These are phyloP conservation scores for Lactarius sp. DNA, from an alignment of 768 basidiomycete species.

Conservation along the genomic window DNA sequence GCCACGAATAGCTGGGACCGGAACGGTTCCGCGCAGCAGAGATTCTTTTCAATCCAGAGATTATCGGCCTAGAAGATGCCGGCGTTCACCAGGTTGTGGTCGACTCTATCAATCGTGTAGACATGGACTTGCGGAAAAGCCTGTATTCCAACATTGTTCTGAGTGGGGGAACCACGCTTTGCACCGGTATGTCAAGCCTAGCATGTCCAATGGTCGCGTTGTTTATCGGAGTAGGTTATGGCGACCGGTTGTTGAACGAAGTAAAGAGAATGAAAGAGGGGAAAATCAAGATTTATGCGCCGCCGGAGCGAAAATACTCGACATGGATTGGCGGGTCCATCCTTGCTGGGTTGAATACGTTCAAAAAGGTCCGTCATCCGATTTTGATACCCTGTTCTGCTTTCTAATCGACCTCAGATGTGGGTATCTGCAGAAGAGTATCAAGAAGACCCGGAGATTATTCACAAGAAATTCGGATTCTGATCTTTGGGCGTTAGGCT, in stretches of 20 bases:
- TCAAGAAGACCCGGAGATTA: slow-evolving; percentile 98
- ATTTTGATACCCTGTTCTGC: background rate
- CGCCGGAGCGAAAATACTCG: slow-evolving; percentile 98
- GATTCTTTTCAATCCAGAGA: slow-evolving; percentile 94
- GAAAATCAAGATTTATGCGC: slow-evolving; percentile 98
- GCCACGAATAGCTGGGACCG: slow-evolving; percentile 64
- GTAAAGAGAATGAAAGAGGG: slow-evolving; percentile 92
- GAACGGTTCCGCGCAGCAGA: slow-evolving; percentile 98
- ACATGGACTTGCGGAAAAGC: slow-evolving; percentile 92
- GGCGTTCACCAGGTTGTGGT: slow-evolving; percentile 98
- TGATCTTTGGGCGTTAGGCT: slow-evolving; percentile 32
- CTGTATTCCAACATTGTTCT: slow-evolving; percentile 96
- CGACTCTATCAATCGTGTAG: slow-evolving; percentile 95
- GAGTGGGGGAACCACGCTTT: slow-evolving; percentile 93
- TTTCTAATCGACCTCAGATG: slow-evolving; percentile 55
- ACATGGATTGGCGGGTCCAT: slow-evolving; percentile 98
- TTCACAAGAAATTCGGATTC: slow-evolving; percentile 92
- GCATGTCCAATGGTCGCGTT: slow-evolving; percentile 25
- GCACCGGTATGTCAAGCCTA: slow-evolving; percentile 58
- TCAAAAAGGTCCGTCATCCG: slow-evolving; percentile 78
- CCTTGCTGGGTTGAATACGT: slow-evolving; percentile 90
- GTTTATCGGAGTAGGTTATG: slow-evolving; percentile 62
- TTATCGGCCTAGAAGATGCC: slow-evolving; percentile 93
- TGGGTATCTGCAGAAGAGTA: slow-evolving; percentile 99
- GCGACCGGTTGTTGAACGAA: slow-evolving; percentile 92